A percentile compares a stretch with the other conserved stretches of the same genome.
Conservation (phyloP, 306 rosid genomes). For the Cucurbita ficifolia region DNA sequence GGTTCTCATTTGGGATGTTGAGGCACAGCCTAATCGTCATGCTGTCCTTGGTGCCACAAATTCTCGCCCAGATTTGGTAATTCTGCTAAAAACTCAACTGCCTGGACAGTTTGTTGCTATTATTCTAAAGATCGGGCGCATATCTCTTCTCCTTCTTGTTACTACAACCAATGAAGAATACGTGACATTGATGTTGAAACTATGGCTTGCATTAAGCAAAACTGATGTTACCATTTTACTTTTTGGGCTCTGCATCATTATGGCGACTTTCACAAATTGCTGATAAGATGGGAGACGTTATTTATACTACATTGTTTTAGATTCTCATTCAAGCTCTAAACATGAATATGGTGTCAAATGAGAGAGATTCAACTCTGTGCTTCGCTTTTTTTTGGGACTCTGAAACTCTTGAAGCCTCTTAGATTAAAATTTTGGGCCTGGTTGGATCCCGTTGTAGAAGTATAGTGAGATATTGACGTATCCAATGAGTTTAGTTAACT, state of each 20-base stretch:
- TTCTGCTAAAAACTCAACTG: neutral
- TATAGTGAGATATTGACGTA: neutral
- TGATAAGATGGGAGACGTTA: neutral
- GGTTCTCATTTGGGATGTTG: constrained; percentile 98
- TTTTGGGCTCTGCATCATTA: neutral
- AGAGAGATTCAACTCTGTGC: neutral
- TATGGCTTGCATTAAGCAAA: neutral
- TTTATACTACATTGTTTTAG: neutral
- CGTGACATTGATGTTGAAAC: neutral
- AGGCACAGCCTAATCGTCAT: constrained; percentile 92
- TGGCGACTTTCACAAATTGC: neutral
- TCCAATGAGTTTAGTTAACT: neutral
- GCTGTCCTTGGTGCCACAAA: constrained; percentile 90
- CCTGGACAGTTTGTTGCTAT: neutral
- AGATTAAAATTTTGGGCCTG: neutral
- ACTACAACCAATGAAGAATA: neutral
- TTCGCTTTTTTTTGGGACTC: neutral
- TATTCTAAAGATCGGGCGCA: neutral
- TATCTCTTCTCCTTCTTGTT: neutral
- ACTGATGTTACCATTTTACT: neutral
- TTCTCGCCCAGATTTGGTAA: constrained; percentile 97
- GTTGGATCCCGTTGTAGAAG: neutral
- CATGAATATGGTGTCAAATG: neutral
- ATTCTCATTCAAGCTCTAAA: neutral
- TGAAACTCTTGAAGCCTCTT: neutral